phyloP scores from a whole-genome alignment of 345 rosid species.

The Trapa bicornis region DNA sequence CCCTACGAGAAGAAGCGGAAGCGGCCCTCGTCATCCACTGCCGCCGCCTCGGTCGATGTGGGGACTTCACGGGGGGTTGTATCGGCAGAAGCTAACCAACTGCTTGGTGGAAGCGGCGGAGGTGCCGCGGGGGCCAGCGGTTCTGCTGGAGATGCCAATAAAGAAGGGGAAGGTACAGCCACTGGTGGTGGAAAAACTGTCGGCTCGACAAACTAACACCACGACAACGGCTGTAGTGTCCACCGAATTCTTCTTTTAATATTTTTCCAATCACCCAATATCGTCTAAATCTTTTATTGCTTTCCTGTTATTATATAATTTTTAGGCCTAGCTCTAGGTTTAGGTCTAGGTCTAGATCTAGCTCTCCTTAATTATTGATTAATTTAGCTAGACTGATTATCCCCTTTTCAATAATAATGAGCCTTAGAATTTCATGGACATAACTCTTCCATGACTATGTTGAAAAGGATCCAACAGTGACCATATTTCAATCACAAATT shows the following conservation, averaged over 20 bases:
- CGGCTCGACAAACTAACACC: not conserved
- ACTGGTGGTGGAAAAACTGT: not conserved
- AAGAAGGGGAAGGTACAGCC: not conserved
- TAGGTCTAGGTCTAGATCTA: not conserved
- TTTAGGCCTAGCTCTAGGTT: not conserved
- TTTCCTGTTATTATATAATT: not conserved
- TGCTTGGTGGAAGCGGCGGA: not conserved
- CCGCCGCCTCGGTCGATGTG: not conserved
- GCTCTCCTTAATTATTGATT: not conserved
- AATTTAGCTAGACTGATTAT: not conserved
- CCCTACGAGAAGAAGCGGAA: conserved; percentile 17
- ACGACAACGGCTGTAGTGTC: not conserved
- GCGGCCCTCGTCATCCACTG: not conserved
- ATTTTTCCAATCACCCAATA: not conserved
- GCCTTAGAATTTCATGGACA: not conserved
- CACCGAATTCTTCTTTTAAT: not conserved
- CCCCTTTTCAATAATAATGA: not conserved
- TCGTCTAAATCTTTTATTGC: not conserved
- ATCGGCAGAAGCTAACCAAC: not conserved
- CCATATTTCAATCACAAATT: too few relatives aligned
- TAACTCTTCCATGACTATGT: not conserved
- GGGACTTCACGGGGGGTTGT: not conserved
- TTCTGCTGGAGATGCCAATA: not conserved
- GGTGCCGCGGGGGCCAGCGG: not conserved
- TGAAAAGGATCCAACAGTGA: too few relatives aligned